Percentiles rank a stretch among this genome's conserved stretches.
Evolutionary conservation across 306 rosid species (phyloP).

Genomic region (Geum urbanum): DNA sequence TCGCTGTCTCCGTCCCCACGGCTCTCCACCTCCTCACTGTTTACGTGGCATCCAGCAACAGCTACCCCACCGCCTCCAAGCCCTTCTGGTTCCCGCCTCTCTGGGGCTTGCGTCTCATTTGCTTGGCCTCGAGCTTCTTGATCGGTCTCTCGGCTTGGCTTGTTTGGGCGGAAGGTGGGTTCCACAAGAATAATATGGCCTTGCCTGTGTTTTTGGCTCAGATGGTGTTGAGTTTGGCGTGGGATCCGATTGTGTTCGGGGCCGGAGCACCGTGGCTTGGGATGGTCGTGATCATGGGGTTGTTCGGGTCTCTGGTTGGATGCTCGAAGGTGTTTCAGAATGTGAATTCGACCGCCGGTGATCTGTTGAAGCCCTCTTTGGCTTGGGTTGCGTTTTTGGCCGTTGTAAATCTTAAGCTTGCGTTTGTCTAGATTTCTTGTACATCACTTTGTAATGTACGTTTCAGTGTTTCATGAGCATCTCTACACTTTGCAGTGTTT

Average conservation of each 20-base stretch:
- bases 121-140: slow-evolving; percentile 44
- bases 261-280: slow-evolving; percentile 42
- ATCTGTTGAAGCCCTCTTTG: slow-evolving; percentile 51
- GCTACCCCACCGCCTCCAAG: slow-evolving; percentile 1
- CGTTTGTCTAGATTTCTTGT: slow-evolving; percentile 18
- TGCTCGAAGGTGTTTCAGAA: slow-evolving; percentile 36
- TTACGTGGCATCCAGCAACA: slow-evolving; percentile 27
- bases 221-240: slow-evolving; percentile 32
- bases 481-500: background rate
- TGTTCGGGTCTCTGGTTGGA: slow-evolving; percentile 31
- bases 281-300: slow-evolving; percentile 30
- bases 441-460: background rate
- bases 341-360: slow-evolving; percentile 35
- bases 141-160: slow-evolving; percentile 74
- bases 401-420: slow-evolving; percentile 53
- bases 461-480: background rate
- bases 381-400: slow-evolving; percentile 52
- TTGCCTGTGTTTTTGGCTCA: slow-evolving; percentile 45
- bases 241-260: slow-evolving; percentile 60
- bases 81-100: slow-evolving; percentile 71
- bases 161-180: slow-evolving; percentile 73
- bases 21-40: slow-evolving; percentile 39
- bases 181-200: slow-evolving; percentile 47
- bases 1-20: slow-evolving; percentile 47
- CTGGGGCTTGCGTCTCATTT: slow-evolving; percentile 44